Conservation (phyloP, 2,329 filamentous ascomycete species). For the Aspergillus candidus region DNA sequence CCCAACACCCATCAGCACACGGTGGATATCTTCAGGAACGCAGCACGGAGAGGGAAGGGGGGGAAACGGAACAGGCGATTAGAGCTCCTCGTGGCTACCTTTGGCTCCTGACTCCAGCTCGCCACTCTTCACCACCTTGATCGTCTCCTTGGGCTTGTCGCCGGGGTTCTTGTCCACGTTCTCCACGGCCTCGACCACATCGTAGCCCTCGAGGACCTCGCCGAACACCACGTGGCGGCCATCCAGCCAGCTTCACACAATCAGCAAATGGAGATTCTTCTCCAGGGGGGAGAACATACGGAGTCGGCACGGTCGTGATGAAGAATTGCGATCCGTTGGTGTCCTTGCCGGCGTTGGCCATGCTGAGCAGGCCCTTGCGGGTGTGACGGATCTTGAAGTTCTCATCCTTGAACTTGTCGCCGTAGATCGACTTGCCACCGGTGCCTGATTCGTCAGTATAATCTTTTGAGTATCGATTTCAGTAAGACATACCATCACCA, state of each 20-base stretch:
- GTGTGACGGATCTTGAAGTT: conserved; percentile 67
- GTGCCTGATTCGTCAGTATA: conserved; percentile 41
- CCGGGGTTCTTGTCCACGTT: conserved; percentile 52
- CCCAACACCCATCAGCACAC: conserved; percentile 30
- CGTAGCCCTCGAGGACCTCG: conserved; percentile 62
- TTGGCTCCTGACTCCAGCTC: conserved; percentile 51
- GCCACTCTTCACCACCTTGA: conserved; percentile 62
- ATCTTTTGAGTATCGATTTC: not conserved
- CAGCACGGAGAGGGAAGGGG: conserved; percentile 20
- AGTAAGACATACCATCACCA: conserved; percentile 45
- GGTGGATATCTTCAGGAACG: conserved; percentile 19
- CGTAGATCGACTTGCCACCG: conserved; percentile 63
- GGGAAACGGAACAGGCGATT: conserved; percentile 25
- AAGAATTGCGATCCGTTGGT: conserved; percentile 64
- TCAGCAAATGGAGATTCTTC: conserved; percentile 4
- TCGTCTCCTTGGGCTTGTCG: conserved; percentile 53
- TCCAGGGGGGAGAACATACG: conserved; percentile 33
- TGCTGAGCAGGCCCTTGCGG: conserved; percentile 59
- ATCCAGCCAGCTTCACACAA: conserved; percentile 50
- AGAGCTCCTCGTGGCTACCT: conserved; percentile 64
- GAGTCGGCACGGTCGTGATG: conserved; percentile 57
- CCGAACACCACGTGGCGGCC: conserved; percentile 63
- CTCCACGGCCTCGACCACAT: conserved; percentile 57
- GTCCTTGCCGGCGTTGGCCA: conserved; percentile 60
- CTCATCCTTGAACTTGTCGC: conserved; percentile 61